Evolutionary conservation across 805 yeast species (phyloP).

Genomic region (Groenewaldozyma tartarivorans): DNA sequence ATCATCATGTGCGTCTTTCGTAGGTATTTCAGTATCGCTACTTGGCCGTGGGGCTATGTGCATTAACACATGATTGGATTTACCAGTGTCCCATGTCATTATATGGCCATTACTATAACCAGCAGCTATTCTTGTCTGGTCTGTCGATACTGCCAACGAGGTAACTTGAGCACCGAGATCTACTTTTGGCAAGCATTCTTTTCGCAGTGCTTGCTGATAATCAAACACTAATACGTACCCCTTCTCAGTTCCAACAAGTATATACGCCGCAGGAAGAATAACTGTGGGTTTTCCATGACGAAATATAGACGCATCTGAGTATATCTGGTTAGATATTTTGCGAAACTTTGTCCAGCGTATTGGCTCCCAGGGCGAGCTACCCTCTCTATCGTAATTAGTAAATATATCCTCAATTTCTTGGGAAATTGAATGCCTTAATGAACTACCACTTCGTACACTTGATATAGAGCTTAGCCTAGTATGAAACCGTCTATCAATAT

Average conservation of each 20-base stretch:
- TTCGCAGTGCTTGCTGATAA: slow-evolving; percentile 49
- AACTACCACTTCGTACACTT: not conserved
- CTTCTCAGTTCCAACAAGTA: slow-evolving; percentile 57
- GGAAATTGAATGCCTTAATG: not conserved
- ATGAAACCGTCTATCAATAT: slow-evolving; percentile 14
- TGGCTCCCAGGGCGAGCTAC: slow-evolving; percentile 10
- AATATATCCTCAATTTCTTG: slow-evolving; percentile 1
- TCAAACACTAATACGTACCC: slow-evolving; percentile 63
- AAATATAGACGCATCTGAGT: slow-evolving; percentile 25
- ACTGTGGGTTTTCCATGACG: slow-evolving; percentile 46
- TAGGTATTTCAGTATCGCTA: slow-evolving; percentile 9
- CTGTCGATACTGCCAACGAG: slow-evolving; percentile 50
- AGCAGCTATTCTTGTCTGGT: slow-evolving; percentile 58
- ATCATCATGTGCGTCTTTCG: slow-evolving; percentile 30
- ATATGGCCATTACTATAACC: slow-evolving; percentile 62
- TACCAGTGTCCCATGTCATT: slow-evolving; percentile 54
- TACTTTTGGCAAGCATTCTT: slow-evolving; percentile 30
- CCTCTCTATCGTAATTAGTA: not conserved
- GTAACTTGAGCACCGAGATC: slow-evolving; percentile 41
- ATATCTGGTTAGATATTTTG: slow-evolving; percentile 29
- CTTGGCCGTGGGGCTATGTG: slow-evolving; percentile 24
- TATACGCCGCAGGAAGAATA: slow-evolving; percentile 24
- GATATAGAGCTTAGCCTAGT: slow-evolving; percentile 14
- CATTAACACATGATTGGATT: slow-evolving; percentile 24
- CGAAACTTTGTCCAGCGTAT: slow-evolving; percentile 34